Evolutionary conservation across 2,329 filamentous ascomycete species (phyloP), one percentile per base, ranked within the genome.

Genomic region (Hymenoscyphus fructigenus): DNA sequence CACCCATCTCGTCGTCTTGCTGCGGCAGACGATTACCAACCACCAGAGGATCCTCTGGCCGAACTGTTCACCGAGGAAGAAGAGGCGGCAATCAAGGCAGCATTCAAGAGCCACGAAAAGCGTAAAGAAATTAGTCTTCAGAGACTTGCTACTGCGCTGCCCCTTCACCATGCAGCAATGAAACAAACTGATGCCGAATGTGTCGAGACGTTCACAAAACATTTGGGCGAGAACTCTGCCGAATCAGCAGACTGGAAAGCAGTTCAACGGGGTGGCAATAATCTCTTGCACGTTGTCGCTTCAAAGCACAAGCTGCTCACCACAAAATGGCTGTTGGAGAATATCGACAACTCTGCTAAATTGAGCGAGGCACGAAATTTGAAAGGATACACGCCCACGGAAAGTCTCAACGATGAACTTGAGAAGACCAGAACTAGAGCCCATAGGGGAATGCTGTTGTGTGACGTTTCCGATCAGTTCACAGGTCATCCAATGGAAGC

Each of bases 361-460:
- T 63, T 75, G 23, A 57, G 65, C 41, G 63, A 59, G 23, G 66
- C 67, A 29, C 70, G 76, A 34, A 75, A 78, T 65, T 59, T 69
- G 60, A 59, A 74, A 57, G 75, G 75, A n/a, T 72, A 76, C 56
- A 78, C 75, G 23, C 75, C 76, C 2, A 65, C 76, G 7, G 76
- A 78, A 70, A 65, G 59, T 56, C 67, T 78, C 9, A 65, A 74
- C 66, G 62, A 68, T 59, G 60, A 68, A n/a, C 66, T 78, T 41
- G 76, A 78, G 59, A 68, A 59, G 34, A 62, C 69, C 29, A 67
- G 76, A 69, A 75, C 70, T 60, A 61, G 47, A 23, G 20, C 9
- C 56, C 5, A 61, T 58, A 67, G 50, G 53, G 66, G 63, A n/a
- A 71, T 63, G 34, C 41, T 58, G 59, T 67, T 57, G 34, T 12